Percentiles rank a stretch among this genome's conserved stretches.
These are phyloP conservation scores for Backusella mclennaniae DNA, from an alignment of 192 early-diverging fungal genomes.

Conservation along the genomic window DNA sequence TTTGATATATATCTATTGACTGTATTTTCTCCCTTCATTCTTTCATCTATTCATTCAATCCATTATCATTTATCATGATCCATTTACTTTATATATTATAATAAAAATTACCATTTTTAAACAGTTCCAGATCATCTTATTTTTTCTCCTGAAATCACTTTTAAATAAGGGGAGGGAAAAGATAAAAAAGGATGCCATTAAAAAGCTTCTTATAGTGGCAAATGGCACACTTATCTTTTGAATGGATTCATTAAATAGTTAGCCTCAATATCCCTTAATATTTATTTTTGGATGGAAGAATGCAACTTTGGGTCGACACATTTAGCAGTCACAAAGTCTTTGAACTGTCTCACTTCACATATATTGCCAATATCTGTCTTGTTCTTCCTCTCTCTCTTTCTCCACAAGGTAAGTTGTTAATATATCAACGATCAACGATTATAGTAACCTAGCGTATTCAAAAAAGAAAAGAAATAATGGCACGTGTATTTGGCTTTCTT, in stretches of 20 bases:
- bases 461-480: not conserved
- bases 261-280: too few relatives aligned
- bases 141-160: not conserved
- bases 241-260: not conserved
- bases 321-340: not conserved
- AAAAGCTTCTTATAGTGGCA: not conserved
- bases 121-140: not conserved
- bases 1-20: too few relatives aligned
- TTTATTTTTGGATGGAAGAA: too few relatives aligned
- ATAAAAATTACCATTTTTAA: not conserved
- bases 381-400: not conserved
- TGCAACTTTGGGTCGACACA: too few relatives aligned
- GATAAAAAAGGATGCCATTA: not conserved
- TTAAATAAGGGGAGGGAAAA: not conserved
- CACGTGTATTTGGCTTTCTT: constrained; percentile 1
- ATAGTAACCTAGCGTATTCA: not conserved
- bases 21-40: too few relatives aligned
- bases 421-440: not conserved
- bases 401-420: not conserved
- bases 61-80: not conserved
- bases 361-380: too few relatives aligned
- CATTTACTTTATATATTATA: not conserved
- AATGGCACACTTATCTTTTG: not conserved
- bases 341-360: not conserved
- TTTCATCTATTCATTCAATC: too few relatives aligned